Percentiles rank a stretch among this genome's conserved stretches.
Conservation (phyloP, 2,329 filamentous ascomycete species). For the Rasamsonia emersonii region DNA sequence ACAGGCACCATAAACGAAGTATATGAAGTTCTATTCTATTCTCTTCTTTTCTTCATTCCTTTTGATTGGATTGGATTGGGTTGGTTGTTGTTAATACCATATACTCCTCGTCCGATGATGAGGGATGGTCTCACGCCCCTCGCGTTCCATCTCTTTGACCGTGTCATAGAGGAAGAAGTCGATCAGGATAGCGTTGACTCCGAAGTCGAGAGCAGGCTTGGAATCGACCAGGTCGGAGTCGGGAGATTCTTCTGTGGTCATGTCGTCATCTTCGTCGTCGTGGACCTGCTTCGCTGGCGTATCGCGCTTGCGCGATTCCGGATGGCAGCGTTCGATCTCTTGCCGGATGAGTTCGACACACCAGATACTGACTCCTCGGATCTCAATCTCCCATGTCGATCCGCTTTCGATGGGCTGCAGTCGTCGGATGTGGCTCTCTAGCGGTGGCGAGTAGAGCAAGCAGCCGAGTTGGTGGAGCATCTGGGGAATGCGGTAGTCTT, state of each 20-base stretch:
- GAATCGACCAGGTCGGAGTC: too few relatives aligned
- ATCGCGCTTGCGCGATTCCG: slow-evolving; percentile 42
- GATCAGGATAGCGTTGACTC: slow-evolving; percentile 79
- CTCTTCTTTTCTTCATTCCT: too few relatives aligned
- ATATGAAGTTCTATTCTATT: too few relatives aligned
- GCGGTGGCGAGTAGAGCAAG: slow-evolving; percentile 70
- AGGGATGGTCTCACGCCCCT: slow-evolving; percentile 50
- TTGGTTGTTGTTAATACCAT: slow-evolving; percentile 80
- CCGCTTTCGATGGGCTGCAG: slow-evolving; percentile 61
- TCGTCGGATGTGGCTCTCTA: slow-evolving; percentile 61
- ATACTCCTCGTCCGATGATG: slow-evolving; percentile 90
- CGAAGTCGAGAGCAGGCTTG: too few relatives aligned
- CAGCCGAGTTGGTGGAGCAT: slow-evolving; percentile 78
- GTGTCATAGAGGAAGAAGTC: slow-evolving; percentile 97
- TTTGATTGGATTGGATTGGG: too few relatives aligned
- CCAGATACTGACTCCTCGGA: slow-evolving; percentile 93
- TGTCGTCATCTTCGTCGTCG: slow-evolving; percentile 8
- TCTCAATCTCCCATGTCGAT: slow-evolving; percentile 71
- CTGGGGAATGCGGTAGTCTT: slow-evolving; percentile 91
- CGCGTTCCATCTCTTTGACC: slow-evolving; percentile 73
- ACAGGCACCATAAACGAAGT: too few relatives aligned
- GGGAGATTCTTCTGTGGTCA: slow-evolving; percentile 9
- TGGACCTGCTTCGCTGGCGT: slow-evolving; percentile 2
- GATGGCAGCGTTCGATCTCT: slow-evolving; percentile 67
- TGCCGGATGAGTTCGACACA: slow-evolving; percentile 80